Base-by-base conservation (phyloP, 495 filamentous ascomycete genomes). In the Penicillium mononematosum region DNA sequence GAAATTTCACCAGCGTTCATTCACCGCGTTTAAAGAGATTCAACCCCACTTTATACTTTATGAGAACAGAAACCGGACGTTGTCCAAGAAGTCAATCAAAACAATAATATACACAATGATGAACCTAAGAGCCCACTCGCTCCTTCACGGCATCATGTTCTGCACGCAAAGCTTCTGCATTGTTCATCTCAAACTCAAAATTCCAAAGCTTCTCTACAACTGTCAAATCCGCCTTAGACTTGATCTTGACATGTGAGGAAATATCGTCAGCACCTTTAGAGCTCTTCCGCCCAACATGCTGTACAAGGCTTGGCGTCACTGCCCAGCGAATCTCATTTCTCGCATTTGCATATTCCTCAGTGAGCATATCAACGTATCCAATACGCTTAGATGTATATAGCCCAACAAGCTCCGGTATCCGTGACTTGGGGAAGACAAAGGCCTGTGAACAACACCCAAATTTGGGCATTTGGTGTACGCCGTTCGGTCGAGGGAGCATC, bases 371-470 rank as follows among this genome's bases (percentile, higher is more conserved):
- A 5, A 72, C 68, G 22, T 75, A 69, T 5, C 62, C 53, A 6
- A 50, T 56, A 8, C 50, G 12, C 19, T 61, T 55, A 4, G 58
- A 55, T 16, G 60, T 51, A 42, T 62, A 63, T 10, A 47, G 39
- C 20, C 36, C 36, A 2, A 65, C 59, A 36, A 70, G 58, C 58
- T 76, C 62, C 55, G 51, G 67, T 53, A 67, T 69, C 51, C 61
- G 68, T 12, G 50, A 58, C 29, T 64, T 74, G 41, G 70, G 78
- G 52, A 66, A 79, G 64, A 69, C 74, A 47, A 75, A 75, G 17
- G 53, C 75, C 43, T 82, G 73, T 6, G 73, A 62, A 49, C 78
- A 81, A 55, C 83, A 86, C 16, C 80, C 81, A 53, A 75, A 83
- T 22, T 69, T 65, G 10, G 70, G 64, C 81, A 84, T 83, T 56